Percentiles rank a stretch among this genome's conserved stretches.
Evolutionary conservation across 2,329 filamentous ascomycete species (phyloP).

Genomic region (Botryotinia globosa): DNA sequence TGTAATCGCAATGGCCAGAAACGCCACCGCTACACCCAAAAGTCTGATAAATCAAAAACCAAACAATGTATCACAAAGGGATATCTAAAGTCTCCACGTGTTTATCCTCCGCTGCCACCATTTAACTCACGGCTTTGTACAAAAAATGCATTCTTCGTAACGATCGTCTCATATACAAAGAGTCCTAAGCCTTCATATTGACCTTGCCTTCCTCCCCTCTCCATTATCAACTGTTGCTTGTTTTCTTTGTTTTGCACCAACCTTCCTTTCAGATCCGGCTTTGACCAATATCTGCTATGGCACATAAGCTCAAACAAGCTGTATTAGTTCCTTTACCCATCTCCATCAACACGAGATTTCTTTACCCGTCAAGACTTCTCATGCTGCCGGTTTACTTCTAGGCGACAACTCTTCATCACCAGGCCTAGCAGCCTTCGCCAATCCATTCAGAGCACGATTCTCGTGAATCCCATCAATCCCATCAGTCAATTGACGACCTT

Average conservation of each 20-base stretch:
- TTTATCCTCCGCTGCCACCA: background rate
- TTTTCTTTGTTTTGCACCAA: background rate
- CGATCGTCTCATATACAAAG: background rate
- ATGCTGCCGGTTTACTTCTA: slow-evolving; percentile 5
- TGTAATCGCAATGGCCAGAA: background rate
- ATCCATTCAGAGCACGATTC: background rate
- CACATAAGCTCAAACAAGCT: background rate
- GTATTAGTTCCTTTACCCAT: background rate
- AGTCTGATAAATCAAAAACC: background rate
- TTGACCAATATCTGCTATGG: background rate
- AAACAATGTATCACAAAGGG: background rate
- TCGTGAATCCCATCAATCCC: background rate
- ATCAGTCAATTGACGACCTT: background rate
- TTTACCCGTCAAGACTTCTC: background rate
- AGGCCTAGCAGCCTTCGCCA: no score
- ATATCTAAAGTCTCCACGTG: background rate
- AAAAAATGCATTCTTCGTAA: background rate
- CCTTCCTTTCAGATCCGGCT: background rate
- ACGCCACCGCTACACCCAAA: background rate
- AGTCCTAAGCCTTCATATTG: background rate
- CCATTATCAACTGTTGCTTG: background rate
- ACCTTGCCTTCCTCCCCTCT: background rate
- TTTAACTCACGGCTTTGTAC: background rate
- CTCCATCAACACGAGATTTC: background rate
- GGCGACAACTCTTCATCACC: slow-evolving; percentile 2